Percentiles rank a stretch among this genome's conserved stretches.
phyloP scores from a whole-genome alignment of 2,329 filamentous ascomycete genomes.

The Penicillium griseofulvum region DNA sequence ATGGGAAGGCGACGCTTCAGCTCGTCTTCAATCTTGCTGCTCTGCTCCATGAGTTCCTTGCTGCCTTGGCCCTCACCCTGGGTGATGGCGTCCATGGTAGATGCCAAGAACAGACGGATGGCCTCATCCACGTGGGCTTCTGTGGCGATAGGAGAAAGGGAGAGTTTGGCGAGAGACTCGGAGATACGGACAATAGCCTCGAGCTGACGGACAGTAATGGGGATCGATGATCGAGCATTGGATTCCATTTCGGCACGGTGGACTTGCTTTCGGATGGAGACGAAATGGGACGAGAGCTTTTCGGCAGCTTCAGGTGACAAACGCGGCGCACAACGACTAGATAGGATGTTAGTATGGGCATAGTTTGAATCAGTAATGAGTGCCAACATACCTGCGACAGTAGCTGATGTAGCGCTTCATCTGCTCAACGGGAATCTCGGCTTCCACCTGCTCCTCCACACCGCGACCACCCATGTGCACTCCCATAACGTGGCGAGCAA shows the following conservation, averaged over 20 bases:
- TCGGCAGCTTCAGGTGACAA: conserved; percentile 88
- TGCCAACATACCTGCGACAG: conserved; percentile 74
- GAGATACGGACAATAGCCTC: conserved; percentile 97
- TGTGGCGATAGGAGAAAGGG: conserved; percentile 78
- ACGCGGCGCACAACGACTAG: conserved; percentile 82
- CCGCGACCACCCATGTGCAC: conserved; percentile 92
- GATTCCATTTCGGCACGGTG: conserved; percentile 87
- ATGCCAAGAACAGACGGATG: conserved; percentile 91
- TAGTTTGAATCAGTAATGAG: not conserved
- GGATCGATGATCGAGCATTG: conserved; percentile 87
- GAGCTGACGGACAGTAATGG: conserved; percentile 94
- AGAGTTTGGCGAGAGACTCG: conserved; percentile 89
- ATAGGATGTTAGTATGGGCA: conserved; percentile 14
- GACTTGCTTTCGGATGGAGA: conserved; percentile 91
- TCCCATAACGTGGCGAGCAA: conserved; percentile 94
- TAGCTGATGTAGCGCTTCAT: conserved; percentile 98
- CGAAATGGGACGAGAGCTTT: conserved; percentile 95
- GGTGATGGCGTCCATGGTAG: conserved; percentile 96
- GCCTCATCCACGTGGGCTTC: conserved; percentile 95
- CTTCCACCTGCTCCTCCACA: conserved; percentile 75
- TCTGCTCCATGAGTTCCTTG: conserved; percentile 88
- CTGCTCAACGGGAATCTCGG: conserved; percentile 90
- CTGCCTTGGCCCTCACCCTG: conserved; percentile 81
- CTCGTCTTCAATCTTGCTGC: conserved; percentile 81
- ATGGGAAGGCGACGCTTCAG: conserved; percentile 83